Conservation (phyloP, 208 protist species). For the Leishmania tropica region DNA sequence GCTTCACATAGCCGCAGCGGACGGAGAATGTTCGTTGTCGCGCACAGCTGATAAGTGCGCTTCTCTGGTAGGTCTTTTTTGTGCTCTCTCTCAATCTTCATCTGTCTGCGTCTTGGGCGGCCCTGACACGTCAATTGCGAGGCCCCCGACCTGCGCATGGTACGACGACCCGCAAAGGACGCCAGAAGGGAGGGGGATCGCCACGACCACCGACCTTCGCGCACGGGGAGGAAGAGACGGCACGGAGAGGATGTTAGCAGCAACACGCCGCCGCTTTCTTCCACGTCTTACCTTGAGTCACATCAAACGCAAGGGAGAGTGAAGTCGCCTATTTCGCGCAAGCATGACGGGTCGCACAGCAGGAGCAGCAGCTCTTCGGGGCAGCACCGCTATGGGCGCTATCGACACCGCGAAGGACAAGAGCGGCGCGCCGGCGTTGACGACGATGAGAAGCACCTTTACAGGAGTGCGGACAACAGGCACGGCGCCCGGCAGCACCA, state of each 20-base stretch:
- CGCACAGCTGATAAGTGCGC: background rate
- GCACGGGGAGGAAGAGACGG: conserved; percentile 1
- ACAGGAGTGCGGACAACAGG: background rate
- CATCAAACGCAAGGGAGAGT: background rate
- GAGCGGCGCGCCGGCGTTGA: background rate
- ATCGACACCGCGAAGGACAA: background rate
- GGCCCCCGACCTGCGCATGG: background rate
- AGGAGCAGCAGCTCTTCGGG: conserved; percentile 1
- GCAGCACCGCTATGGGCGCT: background rate
- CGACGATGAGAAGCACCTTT: background rate
- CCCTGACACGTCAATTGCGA: background rate
- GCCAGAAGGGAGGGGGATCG: background rate
- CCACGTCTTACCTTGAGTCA: background rate
- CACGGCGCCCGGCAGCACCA: background rate
- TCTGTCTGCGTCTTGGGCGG: background rate
- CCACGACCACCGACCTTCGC: background rate
- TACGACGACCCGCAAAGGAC: background rate
- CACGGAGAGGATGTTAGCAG: background rate
- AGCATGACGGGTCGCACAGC: background rate
- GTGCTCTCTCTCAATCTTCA: background rate
- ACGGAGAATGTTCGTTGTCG: background rate
- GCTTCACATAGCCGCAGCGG: background rate
- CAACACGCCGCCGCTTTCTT: background rate
- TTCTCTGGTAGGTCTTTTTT: background rate
- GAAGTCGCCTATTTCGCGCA: background rate